Evolutionary conservation across 805 yeast species (phyloP).

Genomic region (Wickerhamiella azymoides): DNA sequence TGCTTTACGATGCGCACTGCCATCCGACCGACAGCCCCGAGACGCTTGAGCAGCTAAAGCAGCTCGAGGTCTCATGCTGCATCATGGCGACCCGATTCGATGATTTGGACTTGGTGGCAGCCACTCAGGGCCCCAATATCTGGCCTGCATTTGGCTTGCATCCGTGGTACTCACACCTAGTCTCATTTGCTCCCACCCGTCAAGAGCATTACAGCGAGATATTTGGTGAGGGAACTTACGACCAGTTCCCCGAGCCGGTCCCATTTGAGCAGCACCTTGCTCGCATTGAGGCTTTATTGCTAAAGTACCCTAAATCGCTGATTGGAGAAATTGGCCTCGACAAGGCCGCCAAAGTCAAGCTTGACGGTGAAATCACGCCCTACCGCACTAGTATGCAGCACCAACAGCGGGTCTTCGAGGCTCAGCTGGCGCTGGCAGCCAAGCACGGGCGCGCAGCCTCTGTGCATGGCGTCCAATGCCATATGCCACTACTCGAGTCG

Average conservation of each 20-base stretch:
- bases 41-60: constrained; percentile 13
- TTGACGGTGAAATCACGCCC: constrained; percentile 24
- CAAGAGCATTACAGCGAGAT: constrained; percentile 43
- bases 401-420: constrained; percentile 40
- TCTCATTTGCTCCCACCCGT: constrained; percentile 24
- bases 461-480: constrained; percentile 74
- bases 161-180: constrained; percentile 81
- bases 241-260: constrained; percentile 48
- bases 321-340: constrained; percentile 93
- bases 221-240: constrained; percentile 32
- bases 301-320: constrained; percentile 27
- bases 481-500: constrained; percentile 42
- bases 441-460: constrained; percentile 41
- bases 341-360: constrained; percentile 55
- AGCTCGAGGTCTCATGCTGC: constrained; percentile 17
- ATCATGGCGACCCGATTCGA: constrained; percentile 27
- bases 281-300: constrained; percentile 26
- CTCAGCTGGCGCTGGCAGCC: constrained; percentile 43
- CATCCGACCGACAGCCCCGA: constrained; percentile 27
- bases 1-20: constrained; percentile 29
- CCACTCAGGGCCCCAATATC: constrained; percentile 21
- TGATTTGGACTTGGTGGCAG: constrained; percentile 25
- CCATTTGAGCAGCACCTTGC: constrained; percentile 27
- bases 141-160: constrained; percentile 46
- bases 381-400: constrained; percentile 51